Percentiles rank a stretch among this genome's conserved stretches.
Conservation (phyloP, 495 filamentous ascomycete genomes). For the Xylaria sp. region DNA sequence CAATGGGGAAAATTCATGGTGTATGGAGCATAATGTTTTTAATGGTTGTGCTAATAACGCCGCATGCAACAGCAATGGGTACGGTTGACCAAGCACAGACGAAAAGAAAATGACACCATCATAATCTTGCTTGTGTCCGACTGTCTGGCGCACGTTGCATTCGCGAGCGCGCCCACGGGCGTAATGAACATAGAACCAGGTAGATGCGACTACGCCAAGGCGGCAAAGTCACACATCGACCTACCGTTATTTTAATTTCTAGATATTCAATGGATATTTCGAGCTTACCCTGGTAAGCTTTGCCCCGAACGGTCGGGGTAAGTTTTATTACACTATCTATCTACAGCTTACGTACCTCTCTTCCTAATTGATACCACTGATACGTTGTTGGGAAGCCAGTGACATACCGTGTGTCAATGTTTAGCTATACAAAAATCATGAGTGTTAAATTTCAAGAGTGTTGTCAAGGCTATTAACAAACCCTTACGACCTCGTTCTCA, state of each 20-base stretch:
- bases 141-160: background rate
- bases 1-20: background rate
- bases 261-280: slow-evolving; percentile 8
- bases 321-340: background rate
- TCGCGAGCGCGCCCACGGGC: background rate
- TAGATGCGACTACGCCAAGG: background rate
- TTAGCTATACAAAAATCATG: background rate
- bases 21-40: slow-evolving; percentile 9
- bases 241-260: slow-evolving; percentile 2
- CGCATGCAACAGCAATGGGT: background rate
- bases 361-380: background rate
- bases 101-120: background rate
- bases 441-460: background rate
- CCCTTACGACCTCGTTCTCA: background rate
- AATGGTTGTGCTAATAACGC: background rate
- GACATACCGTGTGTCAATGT: background rate
- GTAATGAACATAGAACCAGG: slow-evolving; percentile 5
- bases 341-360: background rate
- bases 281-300: background rate
- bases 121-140: background rate
- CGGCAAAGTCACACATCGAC: background rate
- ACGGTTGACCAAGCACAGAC: background rate
- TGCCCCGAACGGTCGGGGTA: background rate
- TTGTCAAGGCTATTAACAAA: too few species aligned
- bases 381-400: background rate